Evolutionary conservation across 768 basidiomycete genomes (phyloP).

Genomic region (Suillus ampliporus): DNA sequence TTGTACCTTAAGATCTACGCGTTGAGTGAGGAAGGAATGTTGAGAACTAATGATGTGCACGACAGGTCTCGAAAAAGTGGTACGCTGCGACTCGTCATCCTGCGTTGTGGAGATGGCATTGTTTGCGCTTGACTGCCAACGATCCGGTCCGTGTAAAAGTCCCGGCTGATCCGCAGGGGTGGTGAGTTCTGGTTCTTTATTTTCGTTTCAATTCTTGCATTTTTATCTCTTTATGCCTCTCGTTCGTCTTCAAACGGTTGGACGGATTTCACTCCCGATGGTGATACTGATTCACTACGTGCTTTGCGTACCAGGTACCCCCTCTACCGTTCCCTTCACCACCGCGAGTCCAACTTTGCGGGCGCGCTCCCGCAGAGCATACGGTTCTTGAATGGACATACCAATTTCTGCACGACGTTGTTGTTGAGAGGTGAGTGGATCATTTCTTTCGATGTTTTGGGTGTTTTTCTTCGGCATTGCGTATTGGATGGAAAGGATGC

Average conservation of each 20-base stretch:
- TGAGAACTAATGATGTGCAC: slow-evolving; percentile 7
- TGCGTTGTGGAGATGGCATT: slow-evolving; percentile 79
- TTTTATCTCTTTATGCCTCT: no score
- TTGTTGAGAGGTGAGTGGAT: slow-evolving; percentile 55
- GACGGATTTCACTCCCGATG: no score
- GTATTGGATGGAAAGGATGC: background rate
- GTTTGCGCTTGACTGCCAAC: slow-evolving; percentile 69
- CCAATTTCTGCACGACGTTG: slow-evolving; percentile 86
- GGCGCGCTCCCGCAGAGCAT: slow-evolving; percentile 77
- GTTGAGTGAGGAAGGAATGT: background rate
- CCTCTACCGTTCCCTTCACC: slow-evolving; percentile 80
- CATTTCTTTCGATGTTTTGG: background rate
- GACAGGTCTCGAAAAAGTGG: slow-evolving; percentile 50
- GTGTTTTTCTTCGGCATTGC: background rate
- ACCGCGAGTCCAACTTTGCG: slow-evolving; percentile 85
- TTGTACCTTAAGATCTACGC: no score
- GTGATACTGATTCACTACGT: background rate
- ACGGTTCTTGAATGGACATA: slow-evolving; percentile 82
- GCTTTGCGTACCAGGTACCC: slow-evolving; percentile 50
- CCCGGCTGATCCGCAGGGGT: slow-evolving; percentile 70
- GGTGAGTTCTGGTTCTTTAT: slow-evolving; percentile 50
- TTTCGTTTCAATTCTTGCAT: background rate
- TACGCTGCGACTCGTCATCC: slow-evolving; percentile 56
- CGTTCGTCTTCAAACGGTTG: no score
- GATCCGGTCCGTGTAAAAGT: slow-evolving; percentile 72